phyloP scores from a whole-genome alignment of 768 basidiomycete genomes.

The Coprinopsis sp. region DNA sequence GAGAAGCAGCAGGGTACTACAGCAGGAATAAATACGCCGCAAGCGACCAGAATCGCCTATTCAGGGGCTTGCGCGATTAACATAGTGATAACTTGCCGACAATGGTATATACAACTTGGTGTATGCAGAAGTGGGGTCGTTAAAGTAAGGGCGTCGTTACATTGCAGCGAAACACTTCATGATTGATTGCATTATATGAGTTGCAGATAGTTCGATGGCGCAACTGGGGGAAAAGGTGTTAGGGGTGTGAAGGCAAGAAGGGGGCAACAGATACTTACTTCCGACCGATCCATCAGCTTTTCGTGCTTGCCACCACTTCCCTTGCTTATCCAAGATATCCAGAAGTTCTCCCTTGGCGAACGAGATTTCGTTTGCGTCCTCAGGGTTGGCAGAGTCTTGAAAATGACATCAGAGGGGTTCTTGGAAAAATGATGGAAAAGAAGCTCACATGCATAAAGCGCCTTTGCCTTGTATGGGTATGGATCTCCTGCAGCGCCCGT shows the following conservation, averaged over 20 bases:
- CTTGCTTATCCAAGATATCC: slow-evolving; percentile 89
- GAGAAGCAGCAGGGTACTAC: too few species aligned
- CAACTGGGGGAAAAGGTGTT: slow-evolving; percentile 43
- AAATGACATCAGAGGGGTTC: slow-evolving; percentile 12
- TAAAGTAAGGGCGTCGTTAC: neutral
- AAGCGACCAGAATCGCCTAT: too few species aligned
- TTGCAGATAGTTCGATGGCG: slow-evolving; percentile 83
- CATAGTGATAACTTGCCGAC: too few species aligned
- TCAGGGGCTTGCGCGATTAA: too few species aligned
- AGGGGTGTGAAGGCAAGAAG: slow-evolving; percentile 11
- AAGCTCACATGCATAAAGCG: slow-evolving; percentile 79
- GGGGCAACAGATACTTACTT: slow-evolving; percentile 48
- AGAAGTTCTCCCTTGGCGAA: slow-evolving; percentile 90
- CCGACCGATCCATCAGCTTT: slow-evolving; percentile 72
- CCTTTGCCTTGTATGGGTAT: slow-evolving; percentile 77
- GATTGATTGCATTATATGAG: slow-evolving; percentile 47
- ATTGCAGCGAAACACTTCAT: too few species aligned
- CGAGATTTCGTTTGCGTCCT: slow-evolving; percentile 95
- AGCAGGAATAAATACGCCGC: too few species aligned
- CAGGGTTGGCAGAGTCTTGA: slow-evolving; percentile 85
- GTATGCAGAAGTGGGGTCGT: too few species aligned
- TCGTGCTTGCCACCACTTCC: slow-evolving; percentile 90
- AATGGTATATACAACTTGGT: too few species aligned
- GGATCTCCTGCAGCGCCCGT: slow-evolving; percentile 31
- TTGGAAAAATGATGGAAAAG: slow-evolving; percentile 13